Base-by-base conservation (phyloP, 2,329 filamentous ascomycete species). In the Cordyceps sp. region DNA sequence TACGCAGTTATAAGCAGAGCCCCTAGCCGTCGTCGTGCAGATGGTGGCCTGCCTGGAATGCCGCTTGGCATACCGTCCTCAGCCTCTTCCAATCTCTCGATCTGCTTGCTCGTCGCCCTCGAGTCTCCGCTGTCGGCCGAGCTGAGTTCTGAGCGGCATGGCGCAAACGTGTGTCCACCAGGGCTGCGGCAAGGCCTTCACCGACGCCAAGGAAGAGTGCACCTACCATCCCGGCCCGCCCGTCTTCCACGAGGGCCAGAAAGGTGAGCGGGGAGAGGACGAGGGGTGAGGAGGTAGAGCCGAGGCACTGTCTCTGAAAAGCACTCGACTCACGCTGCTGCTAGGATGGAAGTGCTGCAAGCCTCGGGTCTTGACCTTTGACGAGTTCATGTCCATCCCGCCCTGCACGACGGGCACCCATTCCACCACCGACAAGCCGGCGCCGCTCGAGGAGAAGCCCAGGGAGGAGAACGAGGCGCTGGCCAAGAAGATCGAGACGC, bases 301-400 rank as follows among this genome's bases (percentile, higher is more conserved):
- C n/a, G n/a, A n/a, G n/a, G n/a, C n/a, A n/a, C n/a, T n/a, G 16
- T 2, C n/a, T 12, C 13, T 14, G 16, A 31, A 10, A 16, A 4
- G 6, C 3, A 17, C 23, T n/a, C 15, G 26, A 6, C 2, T 5
- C 26, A 8, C 6, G 47, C 12, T 23, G 21, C 7, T 12, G 21
- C 14, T 15, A 94, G 88, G 90, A 50, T 96, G 90, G 88, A 92
- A 93, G 63, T 98, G 90, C 65, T 98, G 90, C 71, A 96, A 94
- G 61, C 79, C 86, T 35, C 80, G 90, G 48, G 85, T 96, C 46
- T 66, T 98, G 46, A 94, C 85, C 37, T 98, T 98, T 53, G 90
- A 98, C 59, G 90, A 98, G 60, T 98, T 98, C 65, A 82, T 98
- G 56, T 57, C 66, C 37, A 96, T 98, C 45, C 65, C 81, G 31